Conservation (phyloP, 768 basidiomycete species). For the Boletus pseudo-olivaceus region DNA sequence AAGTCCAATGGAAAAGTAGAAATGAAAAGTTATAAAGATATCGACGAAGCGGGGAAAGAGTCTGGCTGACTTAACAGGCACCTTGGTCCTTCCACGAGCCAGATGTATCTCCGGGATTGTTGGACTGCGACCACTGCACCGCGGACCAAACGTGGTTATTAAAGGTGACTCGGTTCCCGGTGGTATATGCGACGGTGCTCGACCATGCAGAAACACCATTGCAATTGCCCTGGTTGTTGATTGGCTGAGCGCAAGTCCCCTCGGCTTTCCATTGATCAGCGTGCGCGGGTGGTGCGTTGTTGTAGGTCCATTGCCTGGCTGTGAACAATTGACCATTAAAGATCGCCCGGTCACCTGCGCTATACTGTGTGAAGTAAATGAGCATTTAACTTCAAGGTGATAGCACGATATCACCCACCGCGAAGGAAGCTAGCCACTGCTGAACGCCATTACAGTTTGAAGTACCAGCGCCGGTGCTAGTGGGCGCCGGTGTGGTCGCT, state of each 20-base stretch:
- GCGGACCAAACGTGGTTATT: constrained; percentile 20
- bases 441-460: constrained; percentile 16
- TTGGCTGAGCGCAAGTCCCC: constrained; percentile 16
- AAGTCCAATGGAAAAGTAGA: background rate
- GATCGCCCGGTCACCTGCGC: constrained; percentile 20
- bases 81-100: constrained; percentile 26
- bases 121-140: constrained; percentile 22
- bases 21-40: background rate
- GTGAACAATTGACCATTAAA: constrained; percentile 20
- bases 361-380: constrained; percentile 21
- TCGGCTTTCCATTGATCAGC: constrained; percentile 16
- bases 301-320: constrained; percentile 26
- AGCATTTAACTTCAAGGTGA: rapidly evolving
- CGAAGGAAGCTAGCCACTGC: constrained; percentile 22
- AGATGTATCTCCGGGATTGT: constrained; percentile 23
- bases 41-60: background rate
- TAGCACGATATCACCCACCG: constrained; percentile 4
- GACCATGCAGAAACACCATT: constrained; percentile 21
- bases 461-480: background rate
- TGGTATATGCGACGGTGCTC: constrained; percentile 9
- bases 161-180: constrained; percentile 18
- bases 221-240: constrained; percentile 24
- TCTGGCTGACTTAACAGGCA: constrained; percentile 8
- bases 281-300: constrained; percentile 15
- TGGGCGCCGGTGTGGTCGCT: background rate